A percentile compares a stretch with the other conserved stretches of the same genome.
Conservation (phyloP, 164 flowering plant species). For the Vitis cinerea region DNA sequence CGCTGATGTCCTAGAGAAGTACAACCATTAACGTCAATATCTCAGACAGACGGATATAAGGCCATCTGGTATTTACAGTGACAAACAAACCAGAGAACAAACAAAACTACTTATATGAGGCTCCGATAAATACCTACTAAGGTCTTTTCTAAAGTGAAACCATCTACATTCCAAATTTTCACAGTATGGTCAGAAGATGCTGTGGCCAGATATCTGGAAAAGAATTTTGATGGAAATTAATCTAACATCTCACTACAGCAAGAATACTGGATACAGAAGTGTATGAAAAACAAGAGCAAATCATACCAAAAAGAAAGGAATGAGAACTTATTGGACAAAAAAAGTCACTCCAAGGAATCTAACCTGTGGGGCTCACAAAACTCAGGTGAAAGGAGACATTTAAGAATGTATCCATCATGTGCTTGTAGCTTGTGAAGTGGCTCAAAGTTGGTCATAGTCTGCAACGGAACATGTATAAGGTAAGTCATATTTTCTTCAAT, state of each 20-base stretch:
- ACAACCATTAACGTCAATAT: not conserved
- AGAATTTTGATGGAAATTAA: conserved; percentile 5
- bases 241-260: not conserved
- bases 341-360: not conserved
- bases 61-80: not conserved
- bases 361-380: conserved; percentile 81
- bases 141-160: conserved; percentile 84
- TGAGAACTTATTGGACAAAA: no score
- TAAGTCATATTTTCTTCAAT: not conserved
- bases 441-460: conserved; percentile 97
- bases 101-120: no score
- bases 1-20: conserved; percentile 78
- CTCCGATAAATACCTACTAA: conserved; percentile 47
- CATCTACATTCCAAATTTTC: conserved; percentile 97
- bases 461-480: conserved; percentile 18
- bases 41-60: not conserved
- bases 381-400: conserved; percentile 92
- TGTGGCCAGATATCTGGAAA: conserved; percentile 81
- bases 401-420: conserved; percentile 82
- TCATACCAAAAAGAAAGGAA: not conserved
- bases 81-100: not conserved
- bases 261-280: not conserved
- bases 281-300: not conserved
- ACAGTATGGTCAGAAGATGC: conserved; percentile 94
- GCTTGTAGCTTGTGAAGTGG: conserved; percentile 95